Base-by-base conservation (phyloP, 306 rosid genomes). In the Mimosa bimucronata region DNA sequence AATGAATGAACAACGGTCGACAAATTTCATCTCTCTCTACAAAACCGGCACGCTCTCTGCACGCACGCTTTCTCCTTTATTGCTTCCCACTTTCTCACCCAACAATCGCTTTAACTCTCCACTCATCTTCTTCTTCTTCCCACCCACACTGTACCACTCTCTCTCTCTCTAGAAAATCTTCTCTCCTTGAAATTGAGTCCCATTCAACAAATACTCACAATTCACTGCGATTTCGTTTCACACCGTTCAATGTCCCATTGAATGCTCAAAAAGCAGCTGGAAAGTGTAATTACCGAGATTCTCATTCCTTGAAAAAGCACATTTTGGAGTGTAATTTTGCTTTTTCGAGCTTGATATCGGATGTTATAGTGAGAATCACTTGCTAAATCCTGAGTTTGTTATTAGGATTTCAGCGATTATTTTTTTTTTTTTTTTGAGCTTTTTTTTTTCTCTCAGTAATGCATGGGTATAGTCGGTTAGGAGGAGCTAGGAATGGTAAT, bases 401-500 rank as follows among this genome's bases (percentile, higher is more conserved):
- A 21, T 9, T 41, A 64, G 62, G 31, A 2, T 65, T 48, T 71
- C 15, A 2, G 21, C 44, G 21, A 41, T 29, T 6, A 34, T 34
- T 34, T 34, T 34, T 34, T 34, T 34, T 34, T 0, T 2, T 2
- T 34, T 34, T 34, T 34, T 6, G 5, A 3, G 5, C 5, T 34
- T 34, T 34, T 34, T 34, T 34, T 2, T 34, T 34, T 77, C 79
- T 68, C 40, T 44, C 2, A 38, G 57, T 46, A 83, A 92, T 92
- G 97, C 97, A 92, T 73, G 96, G 97, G 57, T 83, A 82, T 79
- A 90, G 94, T 81, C 89, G 96, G 67, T 86, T 91, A 8, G 88
- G 93, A 55, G 83, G 87, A 38, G 82, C 87, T 1, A 83, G 89
- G 31, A 71, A 79, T 80, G 41, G 68, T 15, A 55, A 52, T 71